Evolutionary conservation across 306 rosid species (phyloP), one percentile per base, ranked within the genome.

Genomic region (Datisca glomerata): DNA sequence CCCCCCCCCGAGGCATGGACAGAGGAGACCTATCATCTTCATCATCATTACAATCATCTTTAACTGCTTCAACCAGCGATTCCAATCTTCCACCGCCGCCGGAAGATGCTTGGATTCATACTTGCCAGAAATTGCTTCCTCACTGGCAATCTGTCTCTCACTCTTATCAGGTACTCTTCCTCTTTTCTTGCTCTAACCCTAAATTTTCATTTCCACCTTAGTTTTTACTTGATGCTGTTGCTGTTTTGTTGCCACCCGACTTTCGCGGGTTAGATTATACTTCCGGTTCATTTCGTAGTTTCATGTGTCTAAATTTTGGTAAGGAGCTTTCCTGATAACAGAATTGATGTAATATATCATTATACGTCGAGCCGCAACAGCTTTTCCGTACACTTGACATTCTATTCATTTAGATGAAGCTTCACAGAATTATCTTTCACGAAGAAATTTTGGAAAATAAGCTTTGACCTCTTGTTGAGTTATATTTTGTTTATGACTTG

Each of bases 61-160:
- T 47, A 0, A 15, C 42, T n/a, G 12, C 59, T 13, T 41, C 59
- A 12, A 53, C 38, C 49, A 41, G 59, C 17, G 25, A 29, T 17
- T 28, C 10, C 49, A 49, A 24, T 64, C 60, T 59, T 13, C 49
- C 51, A 13, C 69, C 74, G 16, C 77, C 74, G 3, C 59, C 71
- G 6, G 37, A 59, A 59, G 74, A 75, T 21, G 82, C 78, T 6
- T 75, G 82, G 82, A 20, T 45, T 63, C 65, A 32, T 23, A 43
- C 78, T 53, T 49, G 29, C 61, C 70, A 39, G 16, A 48, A 60
- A 27, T 53, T 70, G n/a, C 67, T 63, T 50, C 78, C 78, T 24
- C 74, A 45, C 20, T 70, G 74, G 78, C 45, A 70, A 23, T 63
- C 76, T 28, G 50, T 48, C 19, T 28, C 67, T 29, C 64, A 23